phyloP scores from a whole-genome alignment of 176 grass and related monocot genomes.

The Hyparrhenia diplandra region DNA sequence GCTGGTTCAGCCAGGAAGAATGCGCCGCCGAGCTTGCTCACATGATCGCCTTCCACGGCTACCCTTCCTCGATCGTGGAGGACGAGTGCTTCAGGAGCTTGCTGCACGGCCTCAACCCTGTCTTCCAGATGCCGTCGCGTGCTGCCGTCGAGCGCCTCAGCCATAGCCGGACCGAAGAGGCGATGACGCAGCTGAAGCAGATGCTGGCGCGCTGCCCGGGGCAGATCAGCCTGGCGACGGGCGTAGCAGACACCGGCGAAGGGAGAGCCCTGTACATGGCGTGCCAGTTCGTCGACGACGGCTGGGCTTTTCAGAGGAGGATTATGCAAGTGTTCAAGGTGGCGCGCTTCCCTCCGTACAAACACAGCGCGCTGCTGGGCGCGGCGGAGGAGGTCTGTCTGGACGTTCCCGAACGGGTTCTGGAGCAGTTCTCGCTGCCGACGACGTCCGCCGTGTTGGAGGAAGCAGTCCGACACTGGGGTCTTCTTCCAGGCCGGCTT shows the following conservation, averaged over 20 bases:
- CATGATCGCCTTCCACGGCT: not conserved
- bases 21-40: not conserved
- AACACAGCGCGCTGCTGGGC: not conserved
- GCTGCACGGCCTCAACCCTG: not conserved
- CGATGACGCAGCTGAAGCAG: not conserved
- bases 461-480: too few species aligned
- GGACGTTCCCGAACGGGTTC: too few species aligned
- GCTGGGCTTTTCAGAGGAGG: not conserved
- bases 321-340: not conserved
- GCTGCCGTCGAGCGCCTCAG: not conserved
- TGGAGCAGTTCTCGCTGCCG: too few species aligned
- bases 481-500: too few species aligned
- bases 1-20: too few species aligned
- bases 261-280: not conserved
- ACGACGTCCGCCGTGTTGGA: too few species aligned
- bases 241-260: not conserved
- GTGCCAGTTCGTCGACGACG: not conserved
- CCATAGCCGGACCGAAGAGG: not conserved
- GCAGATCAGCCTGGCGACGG: not conserved
- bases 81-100: not conserved
- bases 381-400: not conserved
- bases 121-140: not conserved
- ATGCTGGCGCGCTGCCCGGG: not conserved
- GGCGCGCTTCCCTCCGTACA: too few species aligned
- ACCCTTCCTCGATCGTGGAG: not conserved